These are phyloP conservation scores for Nicotiana undulata DNA, from an alignment of 257 asterid genomes.

Conservation along the genomic window DNA sequence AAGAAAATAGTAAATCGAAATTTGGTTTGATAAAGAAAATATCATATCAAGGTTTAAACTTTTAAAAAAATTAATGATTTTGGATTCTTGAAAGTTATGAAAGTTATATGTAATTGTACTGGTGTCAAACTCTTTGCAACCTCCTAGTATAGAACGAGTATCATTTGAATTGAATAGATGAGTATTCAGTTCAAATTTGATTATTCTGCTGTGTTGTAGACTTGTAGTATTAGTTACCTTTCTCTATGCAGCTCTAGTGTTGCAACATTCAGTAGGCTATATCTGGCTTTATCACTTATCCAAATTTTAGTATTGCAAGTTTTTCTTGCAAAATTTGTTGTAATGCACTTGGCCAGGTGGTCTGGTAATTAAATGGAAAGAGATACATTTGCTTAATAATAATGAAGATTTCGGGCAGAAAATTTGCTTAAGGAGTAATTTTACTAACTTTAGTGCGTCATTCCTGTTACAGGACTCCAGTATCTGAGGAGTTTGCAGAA, in stretches of 20 bases:
- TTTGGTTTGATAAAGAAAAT: not conserved
- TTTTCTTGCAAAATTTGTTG: not conserved
- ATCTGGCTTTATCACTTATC: not conserved
- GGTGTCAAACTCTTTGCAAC: not conserved
- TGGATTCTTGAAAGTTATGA: not conserved
- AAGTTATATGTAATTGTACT: not conserved
- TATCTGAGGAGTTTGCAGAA: constrained; percentile 40
- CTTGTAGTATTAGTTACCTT: not conserved
- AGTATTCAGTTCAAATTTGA: not conserved
- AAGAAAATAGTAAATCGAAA: not conserved
- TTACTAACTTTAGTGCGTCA: constrained; percentile 7
- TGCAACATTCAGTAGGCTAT: not conserved
- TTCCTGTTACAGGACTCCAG: constrained; percentile 59
- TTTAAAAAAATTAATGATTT: not conserved
- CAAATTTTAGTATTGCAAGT: not conserved
- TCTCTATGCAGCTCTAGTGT: not conserved
- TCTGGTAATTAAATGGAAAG: not conserved
- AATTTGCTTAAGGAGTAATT: not conserved
- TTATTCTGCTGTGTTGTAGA: not conserved
- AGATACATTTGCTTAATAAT: not conserved
- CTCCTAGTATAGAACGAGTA: not conserved
- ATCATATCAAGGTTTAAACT: not conserved
- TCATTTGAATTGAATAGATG: not conserved
- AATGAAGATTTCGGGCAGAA: not conserved
- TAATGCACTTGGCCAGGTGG: not conserved